These are phyloP conservation scores for Hibiscus mutabilis DNA, from an alignment of 345 rosid genomes.

Conservation along the genomic window DNA sequence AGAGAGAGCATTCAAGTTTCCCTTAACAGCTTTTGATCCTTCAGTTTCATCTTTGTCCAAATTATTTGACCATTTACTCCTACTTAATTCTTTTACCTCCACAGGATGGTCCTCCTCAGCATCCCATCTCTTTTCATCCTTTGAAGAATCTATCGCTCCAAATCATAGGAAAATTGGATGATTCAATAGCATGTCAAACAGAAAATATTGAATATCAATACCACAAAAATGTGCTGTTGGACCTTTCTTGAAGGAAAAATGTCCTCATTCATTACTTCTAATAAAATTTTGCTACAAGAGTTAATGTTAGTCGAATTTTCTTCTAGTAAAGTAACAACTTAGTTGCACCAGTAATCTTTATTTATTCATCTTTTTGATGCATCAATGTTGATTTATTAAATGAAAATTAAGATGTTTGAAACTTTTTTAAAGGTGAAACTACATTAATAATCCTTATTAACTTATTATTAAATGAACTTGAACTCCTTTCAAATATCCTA, in stretches of 20 bases:
- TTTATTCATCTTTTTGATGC: not conserved
- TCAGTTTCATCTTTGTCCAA: slow-evolving; percentile 53
- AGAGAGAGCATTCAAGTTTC: slow-evolving; percentile 40
- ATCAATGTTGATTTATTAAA: not conserved
- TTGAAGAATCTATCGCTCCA: slow-evolving; percentile 26
- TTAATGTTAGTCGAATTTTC: not conserved
- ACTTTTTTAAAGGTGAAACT: not conserved
- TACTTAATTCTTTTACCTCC: slow-evolving; percentile 56
- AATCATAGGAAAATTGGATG: not conserved
- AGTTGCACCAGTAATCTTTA: not conserved
- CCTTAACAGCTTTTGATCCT: slow-evolving; percentile 23
- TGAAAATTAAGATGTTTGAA: not conserved
- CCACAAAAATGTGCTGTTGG: not conserved
- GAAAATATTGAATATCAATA: not conserved
- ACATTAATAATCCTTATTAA: not conserved
- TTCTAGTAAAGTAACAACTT: not conserved
- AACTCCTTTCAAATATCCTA: too few relatives aligned
- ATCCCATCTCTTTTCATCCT: slow-evolving; percentile 26
- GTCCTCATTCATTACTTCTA: not conserved
- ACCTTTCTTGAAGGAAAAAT: not conserved
- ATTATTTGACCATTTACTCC: slow-evolving; percentile 86
- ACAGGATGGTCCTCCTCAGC: slow-evolving; percentile 34
- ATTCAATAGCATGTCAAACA: not conserved
- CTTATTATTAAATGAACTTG: not conserved
- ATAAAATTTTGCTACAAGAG: not conserved